Evolutionary conservation across 2,329 filamentous ascomycete genomes (phyloP), one percentile per base, ranked within the genome.

Genomic region (Venturia effusa): DNA sequence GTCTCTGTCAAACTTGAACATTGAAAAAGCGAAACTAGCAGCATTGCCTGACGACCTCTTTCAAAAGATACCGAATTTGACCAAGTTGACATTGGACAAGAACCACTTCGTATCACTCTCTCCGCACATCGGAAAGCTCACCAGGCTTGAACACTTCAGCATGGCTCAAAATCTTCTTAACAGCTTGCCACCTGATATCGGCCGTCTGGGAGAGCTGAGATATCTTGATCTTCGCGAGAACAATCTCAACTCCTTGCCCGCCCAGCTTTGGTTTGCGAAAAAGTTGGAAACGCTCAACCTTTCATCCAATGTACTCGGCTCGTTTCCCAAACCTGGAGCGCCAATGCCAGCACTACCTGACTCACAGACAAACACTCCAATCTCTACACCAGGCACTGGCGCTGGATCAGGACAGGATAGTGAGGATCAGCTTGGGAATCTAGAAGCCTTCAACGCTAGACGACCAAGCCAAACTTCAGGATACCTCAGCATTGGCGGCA

Each of bases 101-200:
- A 99, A 99, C 71, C 95, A 97, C 73, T 95, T 99, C 69, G 92
- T 94, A 0, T 93, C 90, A 0, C 79, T 99, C 30, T 94, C 93
- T 0, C 83, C 85, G 63, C 88, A 95, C 66, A 89, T 99, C 66
- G 92, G 93, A 19, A 89, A 88, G 67, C 78, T 99, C 55, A 85
- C 84, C 67, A 89, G 86, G 68, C 79, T 99, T 37, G 92, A 97
- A 71, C 88, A 96, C 74, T 88, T 99, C 71, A 97, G 92, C 75
- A 92, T 97, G 67, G 92, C 92, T 45, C 90, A 93, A 74, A 99
- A 99, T 72, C 88, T 89, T 0, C 82, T 99, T 3, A 89, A 88
- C 66, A 87, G 90, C 68, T 79, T 99, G 37, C 94, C 94, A 4
- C 76, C 89, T 0, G 92, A 96, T 68, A 91, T 99, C 68, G 94